Evolutionary conservation across 2,329 filamentous ascomycete species (phyloP), one percentile per base, ranked within the genome.

Genomic region (Colletotrichum sojae): DNA sequence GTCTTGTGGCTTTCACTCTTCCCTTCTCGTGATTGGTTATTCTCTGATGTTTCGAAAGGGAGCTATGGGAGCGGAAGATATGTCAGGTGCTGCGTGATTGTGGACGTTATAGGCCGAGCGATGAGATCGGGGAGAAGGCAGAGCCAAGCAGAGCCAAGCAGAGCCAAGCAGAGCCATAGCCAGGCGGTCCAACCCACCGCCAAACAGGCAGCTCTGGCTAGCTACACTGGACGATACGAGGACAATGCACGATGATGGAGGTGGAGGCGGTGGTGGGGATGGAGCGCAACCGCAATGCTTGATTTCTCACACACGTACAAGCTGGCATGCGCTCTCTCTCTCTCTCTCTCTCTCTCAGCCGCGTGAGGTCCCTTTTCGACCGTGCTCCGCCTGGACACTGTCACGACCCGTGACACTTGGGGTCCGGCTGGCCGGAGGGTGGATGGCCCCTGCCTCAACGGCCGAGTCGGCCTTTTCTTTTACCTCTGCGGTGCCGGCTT

Each of bases 171-270:
- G 13, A 13, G 13, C 40, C 15, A 43, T 13, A 5, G 13, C 13
- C 40, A n/a, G 40, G 6, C 5, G 40, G 40, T 16, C 13, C 6
- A 15, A 43, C 40, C 3, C 40, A n/a, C 40, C 31, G 10, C 31
- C 8, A 4, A 10, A 9, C 31, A 36, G 6, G 31, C 31, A 36
- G 31, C 31, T 36, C 31, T 10, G 10, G 40, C 40, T 43, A 43
- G 13, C 40, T 43, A 43, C 15, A 15, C 40, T n/a, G 56, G 27
- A 31, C 16, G 52, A 16, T 27, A 27, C 39, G 27, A 27, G 18
- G 52, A n/a, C 27, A 6, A 55, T 22, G 52, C 52, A 57, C 40
- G 56, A 58, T 58, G 56, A 58, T 46, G 20, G 22, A 46, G n/a
- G 56, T 36, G 56, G 56, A 48, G 56, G 56, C 22, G 25, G 25